Base-by-base conservation (phyloP, 1,139 yeast species). In the Starmera stellimalicola region DNA sequence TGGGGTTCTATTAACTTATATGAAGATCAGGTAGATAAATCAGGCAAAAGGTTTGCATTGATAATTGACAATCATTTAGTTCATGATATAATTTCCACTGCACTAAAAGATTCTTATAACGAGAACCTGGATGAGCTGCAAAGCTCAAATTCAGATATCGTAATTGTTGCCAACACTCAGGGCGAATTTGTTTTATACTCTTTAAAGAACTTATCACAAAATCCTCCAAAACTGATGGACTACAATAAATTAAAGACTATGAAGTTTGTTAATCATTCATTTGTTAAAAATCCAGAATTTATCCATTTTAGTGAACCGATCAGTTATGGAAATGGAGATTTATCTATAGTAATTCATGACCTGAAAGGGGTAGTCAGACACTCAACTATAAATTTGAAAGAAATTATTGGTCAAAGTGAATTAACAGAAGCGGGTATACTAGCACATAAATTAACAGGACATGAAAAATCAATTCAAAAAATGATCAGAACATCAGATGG, bases 361-460 rank as follows among this genome's bases (percentile, higher is more conserved):
- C 43, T 65, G 33, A 54, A 61, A 34, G 74, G 76, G n/a, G 55
- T 65, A 1, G 58, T 74, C 3, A 55, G 73, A 33, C 71, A 68
- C 35, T 61, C 68, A 11, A 58, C 62, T 3, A 38, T 73, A 43
- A 70, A 36, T 51, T 56, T 30, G 51, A 55, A 25, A 35, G 72
- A 22, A 40, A 67, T 24, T 49, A 49, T 39, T 38, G 40, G 37
- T 9, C 33, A 36, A 1, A 35, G 36, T 6, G 28, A 27, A 17
- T 28, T 36, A 6, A 35, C 42, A 5, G 29, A 47, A 15, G 40
- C 45, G 6, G 56, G 53, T 12, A 35, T 40, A 16, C 35, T 70
- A 10, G 58, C 62, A 26, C 66, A 73, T 45, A 78, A 80, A 46
- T 71, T 78, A 37, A 87, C 93, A 6, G 97, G 97, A 1, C 95